Evolutionary conservation across 805 yeast species (phyloP), one percentile per base, ranked within the genome.

Genomic region (Suhomyces emberorum): DNA sequence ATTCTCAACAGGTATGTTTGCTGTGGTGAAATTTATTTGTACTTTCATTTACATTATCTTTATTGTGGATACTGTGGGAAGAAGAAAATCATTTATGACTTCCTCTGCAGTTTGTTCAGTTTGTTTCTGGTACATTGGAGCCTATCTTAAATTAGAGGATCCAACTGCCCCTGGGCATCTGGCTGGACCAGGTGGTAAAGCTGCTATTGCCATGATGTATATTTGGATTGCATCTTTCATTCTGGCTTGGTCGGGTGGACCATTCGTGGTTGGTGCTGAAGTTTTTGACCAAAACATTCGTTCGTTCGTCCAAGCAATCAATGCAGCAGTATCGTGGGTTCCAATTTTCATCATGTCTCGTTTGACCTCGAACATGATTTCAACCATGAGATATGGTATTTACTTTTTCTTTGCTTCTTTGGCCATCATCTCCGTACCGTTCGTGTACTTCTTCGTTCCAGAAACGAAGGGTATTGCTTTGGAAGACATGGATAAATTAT

Each of bases 211-310:
- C n/a, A 49, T 62, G 57, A 63, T 65, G 68, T 65, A 64, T 44
- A 48, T 65, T 25, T 65, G 69, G 69, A 61, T 64, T 19, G 69
- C 68, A 4, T 58, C 66, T 3, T 65, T 64, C 34, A 64, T 64
- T 15, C 49, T 56, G 26, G 68, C 67, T 4, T 64, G 69, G 70
- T 58, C 65, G 5, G 68, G 65, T 1, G 68, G 68, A 15, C 70
- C 69, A 5, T 65, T 59, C 45, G 68, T 65, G 15, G 61, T 63
- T 25, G 69, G 70, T 3, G 42, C 60, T 28, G 70, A 65, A 41
- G 58, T 64, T 4, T 65, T 62, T 42, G 69, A 63, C 48, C 68
- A 62, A 43, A 63, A 64, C 37, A 61, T 65, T 43, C 48, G 70
- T 34, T 56, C 67, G 14, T 63, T 65, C 34, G 65, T 59, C 23